These are phyloP conservation scores for Ogataea henricii DNA, from an alignment of 805 yeast genomes.

Conservation along the genomic window DNA sequence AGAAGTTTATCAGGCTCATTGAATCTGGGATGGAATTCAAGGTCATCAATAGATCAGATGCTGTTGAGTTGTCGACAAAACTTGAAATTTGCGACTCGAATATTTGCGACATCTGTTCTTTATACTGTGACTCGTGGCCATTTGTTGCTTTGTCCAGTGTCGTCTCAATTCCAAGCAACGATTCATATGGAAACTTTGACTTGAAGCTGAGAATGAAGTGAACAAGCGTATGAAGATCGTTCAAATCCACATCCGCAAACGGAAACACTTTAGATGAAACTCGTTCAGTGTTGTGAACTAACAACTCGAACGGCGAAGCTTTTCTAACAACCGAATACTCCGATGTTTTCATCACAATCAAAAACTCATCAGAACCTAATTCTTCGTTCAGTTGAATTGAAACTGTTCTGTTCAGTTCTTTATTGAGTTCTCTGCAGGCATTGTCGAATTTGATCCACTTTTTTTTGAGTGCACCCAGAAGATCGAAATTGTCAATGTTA, in stretches of 20 bases:
- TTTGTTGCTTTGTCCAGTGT: slow-evolving; percentile 38
- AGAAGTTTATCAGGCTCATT: slow-evolving; percentile 38
- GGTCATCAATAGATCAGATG: slow-evolving; percentile 42
- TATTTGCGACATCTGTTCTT: slow-evolving; percentile 39
- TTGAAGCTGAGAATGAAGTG: slow-evolving; percentile 39
- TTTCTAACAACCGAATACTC: slow-evolving; percentile 39
- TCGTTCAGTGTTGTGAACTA: slow-evolving; percentile 29
- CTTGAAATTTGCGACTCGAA: slow-evolving; percentile 45
- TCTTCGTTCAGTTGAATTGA: slow-evolving; percentile 44
- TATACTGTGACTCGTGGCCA: slow-evolving; percentile 28
- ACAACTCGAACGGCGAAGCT: slow-evolving; percentile 36
- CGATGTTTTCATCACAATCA: slow-evolving; percentile 38
- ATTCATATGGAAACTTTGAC: slow-evolving; percentile 39
- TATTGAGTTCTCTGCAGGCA: slow-evolving; percentile 70
- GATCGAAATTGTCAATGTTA: slow-evolving; percentile 34
- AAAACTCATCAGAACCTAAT: slow-evolving; percentile 25
- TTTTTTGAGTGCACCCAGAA: slow-evolving; percentile 41
- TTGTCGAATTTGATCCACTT: slow-evolving; percentile 73
- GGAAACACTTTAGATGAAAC: slow-evolving; percentile 7
- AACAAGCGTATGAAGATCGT: slow-evolving; percentile 26
- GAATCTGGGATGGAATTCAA: slow-evolving; percentile 41
- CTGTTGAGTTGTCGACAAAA: slow-evolving; percentile 41
- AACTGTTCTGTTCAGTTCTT: slow-evolving; percentile 60
- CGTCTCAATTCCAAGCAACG: slow-evolving; percentile 35
- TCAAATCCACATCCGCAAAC: slow-evolving; percentile 9